Conservation (phyloP, 2,329 filamentous ascomycete genomes). For the Davidsoniella virescens region DNA sequence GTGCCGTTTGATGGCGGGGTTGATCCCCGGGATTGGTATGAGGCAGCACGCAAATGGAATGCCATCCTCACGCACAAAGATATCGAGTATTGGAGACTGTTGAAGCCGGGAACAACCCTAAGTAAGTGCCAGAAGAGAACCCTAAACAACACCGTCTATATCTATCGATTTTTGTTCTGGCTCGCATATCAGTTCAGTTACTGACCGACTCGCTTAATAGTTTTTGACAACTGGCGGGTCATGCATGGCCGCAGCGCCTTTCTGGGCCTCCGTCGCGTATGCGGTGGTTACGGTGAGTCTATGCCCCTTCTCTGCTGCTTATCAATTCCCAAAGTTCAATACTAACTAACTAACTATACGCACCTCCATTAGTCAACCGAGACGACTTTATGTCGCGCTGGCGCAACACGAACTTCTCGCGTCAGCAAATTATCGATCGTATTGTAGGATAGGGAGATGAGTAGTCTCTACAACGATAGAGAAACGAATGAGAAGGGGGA, state of each 20-base stretch:
- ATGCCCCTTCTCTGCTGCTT: neutral
- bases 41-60: constrained; percentile 60
- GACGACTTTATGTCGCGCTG: constrained; percentile 70
- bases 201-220: constrained; percentile 24
- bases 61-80: constrained; percentile 46
- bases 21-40: constrained; percentile 53
- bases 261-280: constrained; percentile 70
- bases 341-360: constrained; percentile 3
- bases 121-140: constrained; percentile 33
- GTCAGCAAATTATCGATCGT: constrained; percentile 23
- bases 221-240: constrained; percentile 95
- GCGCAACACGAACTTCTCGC: constrained; percentile 49
- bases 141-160: neutral
- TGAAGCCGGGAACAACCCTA: constrained; percentile 61
- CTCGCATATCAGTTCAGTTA: neutral
- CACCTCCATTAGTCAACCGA: constrained; percentile 41
- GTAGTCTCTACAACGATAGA: neutral
- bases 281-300: constrained; percentile 72
- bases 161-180: neutral
- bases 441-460: constrained; percentile 12
- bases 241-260: constrained; percentile 76
- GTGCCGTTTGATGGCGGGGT: constrained; percentile 37
- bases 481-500: neutral
- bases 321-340: neutral
- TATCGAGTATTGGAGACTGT: constrained; percentile 64